Base-by-base conservation (phyloP, 179 eudicot genomes). In the Heliamphora pulchella region DNA sequence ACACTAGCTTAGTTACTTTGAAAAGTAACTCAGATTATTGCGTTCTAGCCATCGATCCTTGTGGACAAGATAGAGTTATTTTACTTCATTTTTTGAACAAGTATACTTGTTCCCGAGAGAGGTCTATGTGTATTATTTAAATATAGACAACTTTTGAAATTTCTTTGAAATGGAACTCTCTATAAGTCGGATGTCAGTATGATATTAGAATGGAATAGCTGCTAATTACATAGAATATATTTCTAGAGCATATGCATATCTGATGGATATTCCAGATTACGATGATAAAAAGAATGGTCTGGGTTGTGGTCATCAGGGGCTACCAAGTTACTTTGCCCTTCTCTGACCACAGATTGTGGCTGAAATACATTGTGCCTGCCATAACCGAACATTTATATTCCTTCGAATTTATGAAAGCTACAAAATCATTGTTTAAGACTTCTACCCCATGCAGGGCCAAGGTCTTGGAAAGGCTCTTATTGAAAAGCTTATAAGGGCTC, bases 391-490 rank as follows among this genome's bases (percentile, higher is more conserved):
- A 63, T 43, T n/a, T 53, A 78, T n/a, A 9, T 67, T 78, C 69
- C 66, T 71, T 79, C 9, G 65, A 51, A 51, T 74, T 74, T 43
- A 81, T 55, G 31, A 11, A 44, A 22, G 55, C 58, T 67, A 58
- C 68, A 10, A 66, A 44, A 54, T 58, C 18, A 15, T 68, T 69
- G 71, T 65, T 72, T 22, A 53, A 59, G 10, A 39, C 11, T 69
- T 43, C 43, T 46, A 63, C 58, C 41, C 39, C 14, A 17, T 86
- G 82, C 82, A 94, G 97, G 97, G 98, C 50, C 98, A 91, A 90
- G 98, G 98, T 70, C 97, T 95, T 71, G 98, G 98, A 67, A 95
- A 95, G 88, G 91, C 95, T 80, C 98, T 95, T 48, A 85, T 95
- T 55, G 98, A 95, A 88, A 93, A 93, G 88, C 83, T 95, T 83